Evolutionary conservation across 148 eudicot species (phyloP), one percentile per base, ranked within the genome.

Genomic region (Nepenthes gracilis): DNA sequence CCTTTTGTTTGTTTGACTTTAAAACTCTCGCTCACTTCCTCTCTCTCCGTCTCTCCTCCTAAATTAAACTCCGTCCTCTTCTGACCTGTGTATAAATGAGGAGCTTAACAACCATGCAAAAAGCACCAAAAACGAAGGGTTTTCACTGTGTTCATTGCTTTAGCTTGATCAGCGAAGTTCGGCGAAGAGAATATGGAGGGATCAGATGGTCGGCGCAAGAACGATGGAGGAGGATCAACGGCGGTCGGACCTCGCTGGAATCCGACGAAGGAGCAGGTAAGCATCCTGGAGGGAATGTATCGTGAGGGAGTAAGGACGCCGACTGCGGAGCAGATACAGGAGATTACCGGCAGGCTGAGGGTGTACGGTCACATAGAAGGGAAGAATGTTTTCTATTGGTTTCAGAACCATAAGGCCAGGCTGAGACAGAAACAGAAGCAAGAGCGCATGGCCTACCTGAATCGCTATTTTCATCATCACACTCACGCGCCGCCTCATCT

Each of bases 381-480:
- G 1, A 92, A 92, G 70, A 92, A 92, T 62, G 97, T 92, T 5
- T 92, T 92, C 64, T 92, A 92, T 54, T 92, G 97, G 97, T 92
- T 92, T 58, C 97, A 92, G 33, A 92, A 92, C 75, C 97, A 92
- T 43, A 92, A 92, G 64, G 96, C 97, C 1, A 74, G 97, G 43
- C 96, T 88, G 50, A 83, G 97, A 48, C 97, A 88, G 70, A 92
- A 88, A 47, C 87, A 79, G 65, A 76, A 81, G 58, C 86, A 80
- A 71, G 83, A 89, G 6, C 68, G 36, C 47, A 8, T 76, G 49
- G 74, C 85, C 54, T 55, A 54, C 38, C 13, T 58, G 15, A 57
- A 62, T 9, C 56, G 40, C 12, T 51, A 56, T 50, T 54, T 48
- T 33, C 43, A 13, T 11, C 69, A 47, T 43, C 54, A 60, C 53